Evolutionary conservation across 2,329 filamentous ascomycete genomes (phyloP), one percentile per base, ranked within the genome.

Genomic region (Thelonectria rubi): DNA sequence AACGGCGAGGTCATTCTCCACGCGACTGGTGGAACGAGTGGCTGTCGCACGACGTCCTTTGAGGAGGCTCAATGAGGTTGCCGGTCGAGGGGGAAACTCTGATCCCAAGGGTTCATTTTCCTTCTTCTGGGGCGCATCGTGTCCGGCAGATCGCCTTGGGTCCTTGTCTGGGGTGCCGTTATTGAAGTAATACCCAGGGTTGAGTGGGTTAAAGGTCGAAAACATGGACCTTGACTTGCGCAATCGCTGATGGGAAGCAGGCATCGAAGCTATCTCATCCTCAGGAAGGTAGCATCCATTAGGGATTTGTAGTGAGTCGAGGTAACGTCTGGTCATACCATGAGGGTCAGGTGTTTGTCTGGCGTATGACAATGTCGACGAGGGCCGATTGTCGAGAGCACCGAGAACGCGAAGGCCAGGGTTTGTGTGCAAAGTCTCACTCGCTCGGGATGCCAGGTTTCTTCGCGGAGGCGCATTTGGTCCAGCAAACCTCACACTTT

Each of bases 201-300:
- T 50, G 17, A 52, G 42, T 9, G 55, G 55, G 11, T 72, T 65
- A 1, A 76, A 75, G 2, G 75, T 72, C 11, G 76, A 74, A 62
- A 84, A 79, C 82, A 87, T 83, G 0, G 86, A 88, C 60, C 77
- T 82, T 1, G 85, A 85, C 67, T 82, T 85, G 45, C 84, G 83
- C 43, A 88, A 72, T 26, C 77, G 80, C 48, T 80, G 78, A 65
- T 80, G 83, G 0, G 83, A 83, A 2, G 80, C 81, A 14, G 81
- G 79, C 30, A 77, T 76, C 3, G 83, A 84, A 1, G 77, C 78
- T 32, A 80, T 72, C 54, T 83, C 79, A 58, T 85, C 81, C 59
- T 84, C 80, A 1, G 77, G 77, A 5, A 78, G 81, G 68, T 81
- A 83, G 56, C 79, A 77, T 66, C 81, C 77, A 37, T 81, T 75